phyloP scores from a whole-genome alignment of 2,329 filamentous ascomycete genomes.

The Alternaria triticimaculans region DNA sequence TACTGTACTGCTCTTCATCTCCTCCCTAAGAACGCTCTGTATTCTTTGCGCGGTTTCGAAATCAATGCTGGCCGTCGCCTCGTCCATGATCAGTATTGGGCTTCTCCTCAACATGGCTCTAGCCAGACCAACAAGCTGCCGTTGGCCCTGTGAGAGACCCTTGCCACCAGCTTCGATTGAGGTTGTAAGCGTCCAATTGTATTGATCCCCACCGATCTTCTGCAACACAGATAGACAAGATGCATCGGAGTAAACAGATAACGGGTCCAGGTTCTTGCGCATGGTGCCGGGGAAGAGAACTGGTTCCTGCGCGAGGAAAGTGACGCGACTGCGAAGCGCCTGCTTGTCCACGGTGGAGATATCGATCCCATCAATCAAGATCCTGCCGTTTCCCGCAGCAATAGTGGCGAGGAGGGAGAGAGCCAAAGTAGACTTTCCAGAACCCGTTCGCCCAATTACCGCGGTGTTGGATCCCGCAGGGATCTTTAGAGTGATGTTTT shows the following conservation, averaged over 20 bases:
- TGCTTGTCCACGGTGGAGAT: conserved; percentile 66
- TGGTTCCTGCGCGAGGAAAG: conserved; percentile 72
- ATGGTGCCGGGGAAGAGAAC: conserved; percentile 69
- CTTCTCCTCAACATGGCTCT: conserved; percentile 68
- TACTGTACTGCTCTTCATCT: conserved; percentile 66
- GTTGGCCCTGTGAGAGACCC: conserved; percentile 69
- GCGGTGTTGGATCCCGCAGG: conserved; percentile 80
- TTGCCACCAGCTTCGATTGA: conserved; percentile 66
- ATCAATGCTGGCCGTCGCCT: conserved; percentile 71
- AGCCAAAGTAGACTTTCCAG: conserved; percentile 81
- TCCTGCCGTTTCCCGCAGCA: conserved; percentile 60
- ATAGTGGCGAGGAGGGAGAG: conserved; percentile 64
- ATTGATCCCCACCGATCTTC: conserved; percentile 61
- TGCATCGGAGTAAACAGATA: conserved; percentile 62
- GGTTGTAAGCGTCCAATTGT: conserved; percentile 62
- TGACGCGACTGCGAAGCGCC: conserved; percentile 66
- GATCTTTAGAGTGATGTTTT: conserved; percentile 73
- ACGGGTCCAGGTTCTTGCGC: conserved; percentile 68
- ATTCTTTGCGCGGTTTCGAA: conserved; percentile 65
- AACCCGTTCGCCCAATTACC: conserved; percentile 77
- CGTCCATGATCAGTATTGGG: conserved; percentile 69
- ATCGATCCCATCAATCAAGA: conserved; percentile 67
- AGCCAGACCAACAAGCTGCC: conserved; percentile 69
- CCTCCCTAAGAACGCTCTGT: conserved; percentile 61
- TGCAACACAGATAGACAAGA: conserved; percentile 62